Base-by-base conservation (phyloP, 345 rosid genomes). In the Mallotus nudiflorus region DNA sequence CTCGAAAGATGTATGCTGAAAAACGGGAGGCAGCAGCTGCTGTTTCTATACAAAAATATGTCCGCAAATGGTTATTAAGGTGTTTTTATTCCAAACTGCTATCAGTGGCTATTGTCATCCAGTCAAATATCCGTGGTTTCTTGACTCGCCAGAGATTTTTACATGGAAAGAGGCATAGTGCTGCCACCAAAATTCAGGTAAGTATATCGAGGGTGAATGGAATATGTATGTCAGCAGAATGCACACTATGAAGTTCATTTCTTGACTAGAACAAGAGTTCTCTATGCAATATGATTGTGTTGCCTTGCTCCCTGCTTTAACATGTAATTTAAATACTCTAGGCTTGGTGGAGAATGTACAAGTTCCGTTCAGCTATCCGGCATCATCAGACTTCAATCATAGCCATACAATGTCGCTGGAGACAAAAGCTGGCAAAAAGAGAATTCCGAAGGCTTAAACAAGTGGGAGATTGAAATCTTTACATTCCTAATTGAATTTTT, bases 401-500 rank as follows among this genome's bases (percentile, higher is more conserved):
- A 71, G 89, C 93, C 61, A 75, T 95, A 74, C 97, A 95, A 76
- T 88, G 99, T 75, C 86, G 70, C 37, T 95, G 97, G 97, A 91
- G 91, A 80, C 85, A 82, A 82, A 95, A 88, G 73, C 82, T 87
- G 76, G 97, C 99, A 39, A 92, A 82, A 83, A 77, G 96, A 85
- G 93, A 86, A 69, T 75, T 92, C 48, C 84, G 85, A 62, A 87
- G 82, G 85, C 96, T 86, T 79, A 91, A 84, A 80, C 80, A 86
- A 72, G 99, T 92, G 73, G 63, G 82, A 70, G 48, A 29, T 66
- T 45, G 37, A 4, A 55, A 33, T 49, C 10, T 60, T 37, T 69
- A 29, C 51, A 19, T 48, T 24, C 62, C 2, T 28, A 29, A 57
- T 31, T 16, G 7, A 63, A 62, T 19, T 1, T 48, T 62, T 39